Conservation (phyloP, 371 early-diverging fungal species). For the Blakeslea trispora region DNA sequence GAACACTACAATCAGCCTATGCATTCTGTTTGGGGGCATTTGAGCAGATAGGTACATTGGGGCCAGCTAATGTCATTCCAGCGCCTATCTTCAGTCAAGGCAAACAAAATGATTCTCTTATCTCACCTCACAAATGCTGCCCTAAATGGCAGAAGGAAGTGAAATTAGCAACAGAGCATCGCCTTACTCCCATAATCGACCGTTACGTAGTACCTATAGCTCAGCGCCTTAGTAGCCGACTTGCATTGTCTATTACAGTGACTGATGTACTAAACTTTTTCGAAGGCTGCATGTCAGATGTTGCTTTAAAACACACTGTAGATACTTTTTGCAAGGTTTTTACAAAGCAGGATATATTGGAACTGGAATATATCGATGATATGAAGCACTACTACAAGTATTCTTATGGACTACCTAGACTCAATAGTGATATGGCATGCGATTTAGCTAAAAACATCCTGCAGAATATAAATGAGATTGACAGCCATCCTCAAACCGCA, state of each 20-base stretch:
- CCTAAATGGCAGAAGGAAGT: constrained; percentile 20
- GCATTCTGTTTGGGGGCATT: constrained; percentile 17
- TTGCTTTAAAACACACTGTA: constrained; percentile 20
- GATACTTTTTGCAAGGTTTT: constrained; percentile 39
- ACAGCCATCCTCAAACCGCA: not conserved
- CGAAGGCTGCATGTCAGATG: constrained; percentile 37
- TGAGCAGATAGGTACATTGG: constrained; percentile 8
- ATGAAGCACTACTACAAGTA: constrained; percentile 38
- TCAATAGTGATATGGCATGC: constrained; percentile 39
- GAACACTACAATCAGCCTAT: constrained; percentile 20
- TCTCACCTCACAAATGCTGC: constrained; percentile 27
- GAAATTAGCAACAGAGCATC: not conserved
- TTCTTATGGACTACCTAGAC: constrained; percentile 31
- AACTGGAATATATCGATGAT: constrained; percentile 40
- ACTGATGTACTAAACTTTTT: constrained; percentile 27
- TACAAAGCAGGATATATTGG: constrained; percentile 24
- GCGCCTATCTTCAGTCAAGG: constrained; percentile 20
- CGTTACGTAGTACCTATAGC: constrained; percentile 14
- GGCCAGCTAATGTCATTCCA: constrained; percentile 9
- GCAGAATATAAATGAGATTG: constrained; percentile 18
- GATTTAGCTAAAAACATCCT: constrained; percentile 28
- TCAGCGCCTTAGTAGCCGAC: constrained; percentile 20
- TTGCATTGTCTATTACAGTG: constrained; percentile 16
- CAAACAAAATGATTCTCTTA: constrained; percentile 20
- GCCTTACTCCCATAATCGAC: not conserved